Evolutionary conservation across 164 flowering plant species (phyloP).

Genomic region (Magnolia sinica): DNA sequence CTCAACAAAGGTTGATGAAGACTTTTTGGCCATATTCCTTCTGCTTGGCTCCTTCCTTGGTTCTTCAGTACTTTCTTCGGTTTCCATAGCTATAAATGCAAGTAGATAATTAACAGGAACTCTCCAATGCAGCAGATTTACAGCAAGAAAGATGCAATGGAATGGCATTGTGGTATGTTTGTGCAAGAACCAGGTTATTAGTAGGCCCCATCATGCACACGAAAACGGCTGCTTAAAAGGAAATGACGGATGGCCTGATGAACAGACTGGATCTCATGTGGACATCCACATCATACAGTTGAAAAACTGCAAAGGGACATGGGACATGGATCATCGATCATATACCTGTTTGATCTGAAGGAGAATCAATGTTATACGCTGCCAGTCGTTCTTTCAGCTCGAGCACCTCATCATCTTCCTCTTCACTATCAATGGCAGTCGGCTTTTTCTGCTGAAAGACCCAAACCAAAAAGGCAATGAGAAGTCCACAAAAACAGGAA

Average conservation of each 20-base stretch:
- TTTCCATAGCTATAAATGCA: slow-evolving; percentile 40
- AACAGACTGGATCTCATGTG: too few species aligned
- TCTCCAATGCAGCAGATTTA: too few species aligned
- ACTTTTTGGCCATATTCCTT: slow-evolving; percentile 44
- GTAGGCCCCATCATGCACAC: not conserved
- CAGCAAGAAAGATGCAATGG: too few species aligned
- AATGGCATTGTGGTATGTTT: too few species aligned
- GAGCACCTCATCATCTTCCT: slow-evolving; percentile 59
- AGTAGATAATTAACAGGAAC: not conserved
- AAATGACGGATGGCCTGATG: not conserved
- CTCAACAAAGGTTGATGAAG: slow-evolving; percentile 17
- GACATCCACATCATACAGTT: too few species aligned
- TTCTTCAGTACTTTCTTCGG: slow-evolving; percentile 26
- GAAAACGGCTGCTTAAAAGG: not conserved
- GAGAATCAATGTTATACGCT: slow-evolving; percentile 66
- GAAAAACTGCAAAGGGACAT: too few species aligned
- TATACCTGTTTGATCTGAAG: slow-evolving; percentile 55
- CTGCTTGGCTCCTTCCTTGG: slow-evolving; percentile 41
- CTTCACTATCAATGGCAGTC: slow-evolving; percentile 29
- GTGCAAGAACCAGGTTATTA: too few species aligned
- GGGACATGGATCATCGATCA: too few species aligned
- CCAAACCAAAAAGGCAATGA: not conserved
- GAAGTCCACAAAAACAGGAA: too few species aligned
- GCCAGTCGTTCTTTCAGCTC: slow-evolving; percentile 66
- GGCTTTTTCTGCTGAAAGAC: slow-evolving; percentile 31